Conservation (phyloP, 768 basidiomycete species). For the Postia placenta region DNA sequence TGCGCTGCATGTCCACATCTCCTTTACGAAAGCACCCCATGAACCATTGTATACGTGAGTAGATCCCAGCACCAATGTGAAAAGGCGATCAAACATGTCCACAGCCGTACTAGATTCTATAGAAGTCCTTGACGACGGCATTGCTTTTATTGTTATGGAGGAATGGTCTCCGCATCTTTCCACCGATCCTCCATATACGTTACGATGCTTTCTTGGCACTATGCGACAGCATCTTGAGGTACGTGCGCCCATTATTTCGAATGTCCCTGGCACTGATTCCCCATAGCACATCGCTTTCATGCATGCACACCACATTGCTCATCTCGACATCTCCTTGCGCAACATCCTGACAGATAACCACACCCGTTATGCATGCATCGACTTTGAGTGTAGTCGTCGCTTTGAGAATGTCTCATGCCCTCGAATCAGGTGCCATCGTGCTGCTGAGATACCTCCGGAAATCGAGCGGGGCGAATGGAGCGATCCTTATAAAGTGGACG, state of each 20-base stretch:
- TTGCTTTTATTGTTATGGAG: conserved; percentile 75
- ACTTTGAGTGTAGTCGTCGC: conserved; percentile 61
- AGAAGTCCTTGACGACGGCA: conserved; percentile 40
- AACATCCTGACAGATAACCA: conserved; percentile 64
- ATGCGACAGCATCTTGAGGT: conserved; percentile 70
- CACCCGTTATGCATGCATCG: conserved; percentile 66
- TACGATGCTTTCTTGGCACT: conserved; percentile 47
- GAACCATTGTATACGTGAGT: conserved; percentile 72
- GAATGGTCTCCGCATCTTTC: conserved; percentile 69
- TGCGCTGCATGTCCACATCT: conserved; percentile 48
- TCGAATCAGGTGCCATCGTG: conserved; percentile 38
- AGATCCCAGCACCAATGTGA: background rate
- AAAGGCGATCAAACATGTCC: background rate
- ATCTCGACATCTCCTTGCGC: conserved; percentile 65
- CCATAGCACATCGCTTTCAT: conserved; percentile 62
- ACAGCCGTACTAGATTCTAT: conserved; percentile 64
- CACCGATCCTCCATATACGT: conserved; percentile 41
- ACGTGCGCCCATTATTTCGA: background rate
- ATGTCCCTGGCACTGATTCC: background rate
- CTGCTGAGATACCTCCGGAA: conserved; percentile 70
- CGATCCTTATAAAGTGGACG: conserved; percentile 67
- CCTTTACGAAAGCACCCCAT: conserved; percentile 49
- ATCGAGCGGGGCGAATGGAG: conserved; percentile 41
- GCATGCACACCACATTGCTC: conserved; percentile 59
- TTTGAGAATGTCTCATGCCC: conserved; percentile 36